These are phyloP conservation scores for Luffa acutangula DNA, from an alignment of 306 rosid species.

Conservation along the genomic window DNA sequence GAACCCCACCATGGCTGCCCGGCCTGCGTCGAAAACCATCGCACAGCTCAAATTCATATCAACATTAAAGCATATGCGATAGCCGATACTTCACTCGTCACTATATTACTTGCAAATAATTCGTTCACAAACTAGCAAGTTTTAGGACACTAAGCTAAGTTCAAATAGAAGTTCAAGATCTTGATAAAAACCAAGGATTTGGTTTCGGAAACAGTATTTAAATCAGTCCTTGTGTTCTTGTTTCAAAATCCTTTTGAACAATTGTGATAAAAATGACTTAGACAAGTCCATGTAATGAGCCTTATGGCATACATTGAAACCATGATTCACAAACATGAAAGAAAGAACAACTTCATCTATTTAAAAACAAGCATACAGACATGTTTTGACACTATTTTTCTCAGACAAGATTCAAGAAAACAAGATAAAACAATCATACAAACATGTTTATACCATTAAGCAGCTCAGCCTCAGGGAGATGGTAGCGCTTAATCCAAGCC, in stretches of 20 bases:
- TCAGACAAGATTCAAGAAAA: neutral
- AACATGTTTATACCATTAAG: slow-evolving; percentile 58
- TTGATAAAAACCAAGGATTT: neutral
- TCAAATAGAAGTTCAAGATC: neutral
- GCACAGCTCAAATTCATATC: neutral
- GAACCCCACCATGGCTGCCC: slow-evolving; percentile 62
- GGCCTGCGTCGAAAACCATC: slow-evolving; percentile 28
- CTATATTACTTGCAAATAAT: neutral
- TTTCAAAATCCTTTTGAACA: neutral
- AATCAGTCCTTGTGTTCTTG: neutral
- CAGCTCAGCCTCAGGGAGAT: slow-evolving; percentile 93
- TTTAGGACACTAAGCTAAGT: neutral
- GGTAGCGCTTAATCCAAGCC: slow-evolving; percentile 97
- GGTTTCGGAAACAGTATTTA: neutral
- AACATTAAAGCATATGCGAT: neutral
- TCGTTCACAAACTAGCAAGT: neutral
- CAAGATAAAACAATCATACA: neutral
- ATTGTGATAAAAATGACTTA: neutral
- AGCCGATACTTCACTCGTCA: neutral
- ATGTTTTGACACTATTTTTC: neutral
- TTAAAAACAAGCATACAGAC: neutral
- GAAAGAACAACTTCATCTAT: neutral
- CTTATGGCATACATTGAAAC: neutral
- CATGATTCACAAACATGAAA: neutral
- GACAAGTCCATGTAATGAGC: neutral